These are phyloP conservation scores for Leishmania arabica DNA, from an alignment of 208 protist species.

Conservation along the genomic window DNA sequence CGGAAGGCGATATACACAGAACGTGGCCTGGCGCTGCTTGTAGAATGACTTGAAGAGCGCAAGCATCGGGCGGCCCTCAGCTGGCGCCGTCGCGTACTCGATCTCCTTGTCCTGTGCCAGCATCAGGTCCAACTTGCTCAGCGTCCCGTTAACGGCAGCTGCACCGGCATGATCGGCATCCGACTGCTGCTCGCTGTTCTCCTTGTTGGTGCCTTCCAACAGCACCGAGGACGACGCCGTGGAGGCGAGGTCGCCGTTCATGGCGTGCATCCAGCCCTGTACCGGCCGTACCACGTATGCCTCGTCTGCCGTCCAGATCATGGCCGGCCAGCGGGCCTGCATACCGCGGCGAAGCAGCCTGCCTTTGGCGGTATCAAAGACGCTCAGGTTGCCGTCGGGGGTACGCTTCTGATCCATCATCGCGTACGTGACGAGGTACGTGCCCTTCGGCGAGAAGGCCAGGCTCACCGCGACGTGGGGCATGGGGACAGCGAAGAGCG, in stretches of 20 bases:
- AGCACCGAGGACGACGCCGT: conserved; percentile 5
- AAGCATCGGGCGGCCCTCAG: conserved; percentile 54
- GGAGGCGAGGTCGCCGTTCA: conserved; percentile 48
- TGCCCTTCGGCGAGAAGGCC: conserved; percentile 70
- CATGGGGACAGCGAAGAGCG: conserved; percentile 70
- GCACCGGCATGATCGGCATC: not conserved
- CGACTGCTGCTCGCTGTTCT: conserved; percentile 4
- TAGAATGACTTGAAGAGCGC: conserved; percentile 86
- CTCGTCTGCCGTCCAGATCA: conserved; percentile 74
- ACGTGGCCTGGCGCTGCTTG: conserved; percentile 70
- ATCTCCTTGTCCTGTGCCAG: conserved; percentile 83
- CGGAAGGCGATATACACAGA: conserved; percentile 75
- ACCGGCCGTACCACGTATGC: conserved; percentile 66
- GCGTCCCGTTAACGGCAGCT: conserved; percentile 16
- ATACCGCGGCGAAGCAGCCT: conserved; percentile 59
- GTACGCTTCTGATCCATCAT: conserved; percentile 81
- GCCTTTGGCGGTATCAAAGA: conserved; percentile 60
- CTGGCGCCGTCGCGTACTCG: conserved; percentile 57
- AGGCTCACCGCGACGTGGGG: conserved; percentile 60
- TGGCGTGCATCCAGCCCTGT: conserved; percentile 74
- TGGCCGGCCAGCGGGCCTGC: conserved; percentile 84
- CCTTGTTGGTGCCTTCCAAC: conserved; percentile 12
- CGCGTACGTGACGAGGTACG: conserved; percentile 77
- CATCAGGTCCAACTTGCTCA: conserved; percentile 80
- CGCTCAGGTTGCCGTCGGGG: conserved; percentile 75